Base-by-base conservation (phyloP, 2,329 filamentous ascomycete genomes). In the Trichoderma sp. region DNA sequence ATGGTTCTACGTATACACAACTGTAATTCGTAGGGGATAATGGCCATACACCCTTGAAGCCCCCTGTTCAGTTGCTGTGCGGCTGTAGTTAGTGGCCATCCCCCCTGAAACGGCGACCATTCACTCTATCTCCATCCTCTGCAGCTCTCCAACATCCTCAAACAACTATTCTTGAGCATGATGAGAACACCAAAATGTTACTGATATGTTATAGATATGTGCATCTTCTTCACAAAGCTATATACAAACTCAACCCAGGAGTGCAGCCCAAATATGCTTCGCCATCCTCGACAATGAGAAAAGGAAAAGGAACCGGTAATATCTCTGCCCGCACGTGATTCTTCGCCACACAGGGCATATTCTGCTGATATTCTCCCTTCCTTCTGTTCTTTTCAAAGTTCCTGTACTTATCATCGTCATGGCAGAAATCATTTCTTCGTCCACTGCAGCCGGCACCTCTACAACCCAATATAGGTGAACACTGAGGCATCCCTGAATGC, bases 281-380 rank as follows among this genome's bases (percentile, higher is more conserved):
- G 11, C 18, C 53, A 56, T 62, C 67, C 56, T 71, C 67, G 53
- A 71, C 35, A 6, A 45, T 18, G 53, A 71, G 35, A 6, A 45
- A 7, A 12, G 16, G 33, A 53, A 60, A 24, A 41, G 35, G 7
- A 35, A 12, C 24, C 0, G 35, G 35, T 24, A 71, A n/a, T 24
- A 24, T 31, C 38, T 18, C 53, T 62, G 33, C 67, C 50, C 67
- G 18, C 67, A 71, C 67, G 67, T 71, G 67, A 71, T 71, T 62
- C 16, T n/a, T 38, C 67, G 56, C 67, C 56, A 29, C 35, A 62
- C 53, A 45, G 9, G 29, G 24, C 11, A 12, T 18, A 29, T 31
- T 41, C 24, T 45, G 9, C 7, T 2, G 16, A 21, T 60, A 62
- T 21, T 71, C 24, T 29, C 4, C 3, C n/a, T 53, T 41, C 8